Conservation (phyloP, 106 monocot genomes). For the Dioscorea zingiberensis region DNA sequence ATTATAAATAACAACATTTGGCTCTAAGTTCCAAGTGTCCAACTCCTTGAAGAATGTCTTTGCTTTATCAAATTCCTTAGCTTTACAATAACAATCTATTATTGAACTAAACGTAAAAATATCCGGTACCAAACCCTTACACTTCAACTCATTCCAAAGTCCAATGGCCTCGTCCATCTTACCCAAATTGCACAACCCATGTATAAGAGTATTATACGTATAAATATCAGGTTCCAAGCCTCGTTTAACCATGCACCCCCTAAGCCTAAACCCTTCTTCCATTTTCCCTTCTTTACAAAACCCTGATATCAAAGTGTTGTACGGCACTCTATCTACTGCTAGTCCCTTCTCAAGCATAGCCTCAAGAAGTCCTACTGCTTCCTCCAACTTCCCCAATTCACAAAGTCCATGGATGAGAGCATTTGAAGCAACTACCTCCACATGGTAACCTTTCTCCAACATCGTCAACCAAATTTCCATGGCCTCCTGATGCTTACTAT, state of each 20-base stretch:
- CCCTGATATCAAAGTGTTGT: constrained; percentile 65
- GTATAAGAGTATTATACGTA: constrained; percentile 65
- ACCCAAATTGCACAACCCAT: constrained; percentile 55
- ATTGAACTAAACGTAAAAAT: constrained; percentile 57
- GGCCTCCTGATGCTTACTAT: constrained; percentile 47
- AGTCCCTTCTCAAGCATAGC: constrained; percentile 50
- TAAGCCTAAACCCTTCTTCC: constrained; percentile 57
- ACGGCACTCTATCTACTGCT: constrained; percentile 52
- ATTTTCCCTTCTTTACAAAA: constrained; percentile 64
- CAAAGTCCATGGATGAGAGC: constrained; percentile 77
- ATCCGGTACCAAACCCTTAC: constrained; percentile 41
- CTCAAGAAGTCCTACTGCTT: constrained; percentile 44
- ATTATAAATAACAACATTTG: constrained; percentile 73
- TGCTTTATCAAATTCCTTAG: constrained; percentile 57
- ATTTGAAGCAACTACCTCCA: constrained; percentile 54
- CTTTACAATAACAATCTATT: constrained; percentile 75
- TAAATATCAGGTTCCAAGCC: constrained; percentile 68
- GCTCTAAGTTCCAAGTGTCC: constrained; percentile 36
- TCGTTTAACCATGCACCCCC: constrained; percentile 56
- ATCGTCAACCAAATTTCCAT: constrained; percentile 51
- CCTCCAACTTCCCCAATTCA: constrained; percentile 33
- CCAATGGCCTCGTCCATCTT: constrained; percentile 52
- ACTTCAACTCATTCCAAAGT: constrained; percentile 43
- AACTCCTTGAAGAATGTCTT: constrained; percentile 51
- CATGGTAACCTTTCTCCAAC: constrained; percentile 49